phyloP scores from a whole-genome alignment of 495 filamentous ascomycete species.

The Hyaloscypha finlandica region DNA sequence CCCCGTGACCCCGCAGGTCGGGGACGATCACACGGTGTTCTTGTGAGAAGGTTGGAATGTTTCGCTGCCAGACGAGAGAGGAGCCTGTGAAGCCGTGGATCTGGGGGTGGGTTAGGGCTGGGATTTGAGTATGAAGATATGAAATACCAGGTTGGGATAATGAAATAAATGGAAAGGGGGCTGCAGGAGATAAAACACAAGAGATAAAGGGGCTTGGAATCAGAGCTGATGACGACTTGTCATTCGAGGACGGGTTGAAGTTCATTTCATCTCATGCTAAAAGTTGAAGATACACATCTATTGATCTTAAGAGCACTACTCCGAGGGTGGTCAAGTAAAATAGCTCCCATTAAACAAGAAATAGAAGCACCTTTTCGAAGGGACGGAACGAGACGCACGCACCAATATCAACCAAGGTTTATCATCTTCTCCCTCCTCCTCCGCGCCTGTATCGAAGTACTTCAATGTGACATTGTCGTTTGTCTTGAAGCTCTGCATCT shows the following conservation, averaged over 20 bases:
- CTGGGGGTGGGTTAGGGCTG: slow-evolving; percentile 18
- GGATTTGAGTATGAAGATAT: neutral
- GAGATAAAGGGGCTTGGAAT: too few species aligned
- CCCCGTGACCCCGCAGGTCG: slow-evolving; percentile 48
- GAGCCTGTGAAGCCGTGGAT: slow-evolving; percentile 51
- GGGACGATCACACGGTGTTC: slow-evolving; percentile 39
- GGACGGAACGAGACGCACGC: neutral
- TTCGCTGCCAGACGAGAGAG: slow-evolving; percentile 44
- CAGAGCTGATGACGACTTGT: too few species aligned
- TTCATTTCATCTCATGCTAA: too few species aligned
- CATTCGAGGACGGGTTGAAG: too few species aligned
- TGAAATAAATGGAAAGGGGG: neutral
- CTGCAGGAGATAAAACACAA: too few species aligned
- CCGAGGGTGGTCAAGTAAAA: neutral
- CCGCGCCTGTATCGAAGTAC: slow-evolving; percentile 26
- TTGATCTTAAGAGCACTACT: too few species aligned
- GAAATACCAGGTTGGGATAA: neutral
- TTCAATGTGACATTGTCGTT: slow-evolving; percentile 10
- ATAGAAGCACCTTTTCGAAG: neutral
- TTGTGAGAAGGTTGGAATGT: slow-evolving; percentile 33
- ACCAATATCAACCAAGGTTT: slow-evolving; percentile 29
- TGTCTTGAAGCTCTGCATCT: slow-evolving; percentile 6
- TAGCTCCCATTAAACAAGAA: neutral
- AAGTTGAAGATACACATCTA: too few species aligned
- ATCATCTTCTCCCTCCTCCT: neutral